phyloP scores from a whole-genome alignment of 495 filamentous ascomycete species.

The Penicillium pancosmium region DNA sequence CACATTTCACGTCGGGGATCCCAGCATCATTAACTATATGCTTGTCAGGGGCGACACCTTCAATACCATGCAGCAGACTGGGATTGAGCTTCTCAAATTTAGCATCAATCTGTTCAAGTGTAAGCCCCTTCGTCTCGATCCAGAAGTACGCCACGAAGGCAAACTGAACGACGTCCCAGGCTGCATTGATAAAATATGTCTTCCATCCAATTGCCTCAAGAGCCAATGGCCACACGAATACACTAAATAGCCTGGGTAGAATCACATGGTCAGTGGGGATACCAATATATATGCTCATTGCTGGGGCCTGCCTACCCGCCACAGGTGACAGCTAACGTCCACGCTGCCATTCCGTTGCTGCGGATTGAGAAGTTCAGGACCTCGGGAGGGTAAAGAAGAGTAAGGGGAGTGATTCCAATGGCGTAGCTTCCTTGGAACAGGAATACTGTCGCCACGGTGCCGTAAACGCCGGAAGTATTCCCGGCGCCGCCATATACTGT shows the following conservation, averaged over 20 bases:
- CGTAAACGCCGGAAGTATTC: constrained; percentile 8
- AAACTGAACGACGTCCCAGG: constrained; percentile 4
- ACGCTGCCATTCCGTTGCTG: constrained; percentile 1
- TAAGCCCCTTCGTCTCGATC: constrained; percentile 9
- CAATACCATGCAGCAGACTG: too few relatives aligned
- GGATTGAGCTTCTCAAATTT: too few relatives aligned
- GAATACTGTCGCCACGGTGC: constrained; percentile 9
- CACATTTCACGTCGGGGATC: too few relatives aligned
- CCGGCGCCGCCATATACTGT: constrained; percentile 2
- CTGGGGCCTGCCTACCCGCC: too few relatives aligned
- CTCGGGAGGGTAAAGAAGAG: constrained; percentile 8
- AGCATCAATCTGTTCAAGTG: constrained; percentile 5
- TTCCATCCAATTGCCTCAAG: constrained; percentile 9
- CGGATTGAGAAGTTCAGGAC: constrained; percentile 7
- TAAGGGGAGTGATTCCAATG: constrained; percentile 7
- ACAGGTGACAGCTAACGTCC: too few relatives aligned
- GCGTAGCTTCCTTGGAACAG: constrained; percentile 12
- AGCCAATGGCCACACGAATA: constrained; percentile 4
- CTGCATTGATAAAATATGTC: constrained; percentile 12
- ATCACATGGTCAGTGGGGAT: background rate
- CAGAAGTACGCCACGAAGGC: constrained; percentile 7
- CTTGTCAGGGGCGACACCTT: too few relatives aligned
- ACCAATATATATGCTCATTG: background rate
- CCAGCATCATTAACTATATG: too few relatives aligned
- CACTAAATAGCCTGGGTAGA: background rate